Percentiles rank a stretch among this genome's conserved stretches.
Evolutionary conservation across 441 rosid species (phyloP).

Genomic region (Lepidium campestre): DNA sequence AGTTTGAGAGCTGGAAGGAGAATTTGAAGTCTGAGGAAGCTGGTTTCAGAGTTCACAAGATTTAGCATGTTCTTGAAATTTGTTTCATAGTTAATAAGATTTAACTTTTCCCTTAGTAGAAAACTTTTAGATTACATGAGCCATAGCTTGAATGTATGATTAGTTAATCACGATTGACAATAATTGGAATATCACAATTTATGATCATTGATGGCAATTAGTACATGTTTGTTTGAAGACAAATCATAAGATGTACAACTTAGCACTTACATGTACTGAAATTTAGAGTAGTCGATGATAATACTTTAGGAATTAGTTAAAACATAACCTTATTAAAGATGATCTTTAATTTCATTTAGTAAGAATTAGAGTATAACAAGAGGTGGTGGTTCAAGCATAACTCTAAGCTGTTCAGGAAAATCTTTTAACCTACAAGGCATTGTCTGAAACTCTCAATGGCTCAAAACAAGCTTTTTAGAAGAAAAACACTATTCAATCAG

Average conservation of each 20-base stretch:
- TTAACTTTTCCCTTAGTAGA: no score
- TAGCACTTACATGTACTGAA: no score
- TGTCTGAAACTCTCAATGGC: not conserved
- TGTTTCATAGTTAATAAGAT: no score
- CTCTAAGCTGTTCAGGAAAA: slow-evolving; percentile 1
- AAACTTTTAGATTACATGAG: not conserved
- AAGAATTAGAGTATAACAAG: not conserved
- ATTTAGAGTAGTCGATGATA: no score
- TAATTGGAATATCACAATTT: not conserved
- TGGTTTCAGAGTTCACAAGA: slow-evolving; percentile 62
- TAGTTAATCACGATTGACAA: not conserved
- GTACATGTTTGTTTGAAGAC: not conserved
- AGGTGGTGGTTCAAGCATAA: not conserved
- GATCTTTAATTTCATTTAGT: not conserved
- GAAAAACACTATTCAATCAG: not conserved
- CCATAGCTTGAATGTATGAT: not conserved
- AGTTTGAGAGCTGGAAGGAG: slow-evolving; percentile 80
- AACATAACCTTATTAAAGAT: not conserved
- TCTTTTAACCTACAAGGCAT: slow-evolving; percentile 9
- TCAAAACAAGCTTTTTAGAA: not conserved
- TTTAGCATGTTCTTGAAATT: slow-evolving; percentile 28
- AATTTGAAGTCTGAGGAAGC: slow-evolving; percentile 62
- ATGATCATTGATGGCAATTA: not conserved
- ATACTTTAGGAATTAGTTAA: no score
- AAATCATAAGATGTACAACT: no score